Evolutionary conservation across 192 early-diverging fungal genomes (phyloP), one percentile per base, ranked within the genome.

Genomic region (Thoreauomyces humboldtii): DNA sequence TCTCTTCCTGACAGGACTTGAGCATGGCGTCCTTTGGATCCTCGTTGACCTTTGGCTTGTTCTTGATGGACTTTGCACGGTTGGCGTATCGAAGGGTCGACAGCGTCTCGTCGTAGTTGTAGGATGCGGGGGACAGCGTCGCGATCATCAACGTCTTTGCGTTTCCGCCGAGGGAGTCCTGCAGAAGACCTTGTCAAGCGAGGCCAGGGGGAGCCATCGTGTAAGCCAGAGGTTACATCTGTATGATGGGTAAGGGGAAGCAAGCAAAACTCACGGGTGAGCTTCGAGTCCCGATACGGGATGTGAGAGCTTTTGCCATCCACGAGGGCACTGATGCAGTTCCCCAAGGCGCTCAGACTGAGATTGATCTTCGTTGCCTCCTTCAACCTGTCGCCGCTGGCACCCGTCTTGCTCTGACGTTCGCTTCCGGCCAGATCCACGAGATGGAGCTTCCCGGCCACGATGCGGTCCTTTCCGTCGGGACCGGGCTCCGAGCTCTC

Each of bases 1-100:
- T 87, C 53, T 87, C 85, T 70, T 87, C 85, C 65, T 87, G 85
- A 61, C 88, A 87, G 54, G 82, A 74, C 43, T 83, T 63, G 21
- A 87, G 72, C 83, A 87, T 83, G 9, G 85, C 85, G 60, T 87
- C 79, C 66, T 84, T 87, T 1, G 85, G 85, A 66, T 87, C 85
- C 67, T 87, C 83, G 53, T 87, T 87, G 71, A 87, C 75, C 66
- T 87, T 86, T 22, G 85, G 85, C 59, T 86, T 86, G 67, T 87
- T 87, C 60, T 86, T 86, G 69, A 87, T 87, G 37, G 78, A 86
- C 73, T 87, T 87, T 6, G 85, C 79, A 22, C 85, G 72, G 47
- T 82, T 86, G 0, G 85, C 85, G 36, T 87, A 87, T 47, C 85
- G 61, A 22, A 87, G 71, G 15, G 85, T 85, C 1, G 81, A 83